These are phyloP conservation scores for Pyricularia pennisetigena DNA, from an alignment of 2,329 filamentous ascomycete genomes.

Conservation along the genomic window DNA sequence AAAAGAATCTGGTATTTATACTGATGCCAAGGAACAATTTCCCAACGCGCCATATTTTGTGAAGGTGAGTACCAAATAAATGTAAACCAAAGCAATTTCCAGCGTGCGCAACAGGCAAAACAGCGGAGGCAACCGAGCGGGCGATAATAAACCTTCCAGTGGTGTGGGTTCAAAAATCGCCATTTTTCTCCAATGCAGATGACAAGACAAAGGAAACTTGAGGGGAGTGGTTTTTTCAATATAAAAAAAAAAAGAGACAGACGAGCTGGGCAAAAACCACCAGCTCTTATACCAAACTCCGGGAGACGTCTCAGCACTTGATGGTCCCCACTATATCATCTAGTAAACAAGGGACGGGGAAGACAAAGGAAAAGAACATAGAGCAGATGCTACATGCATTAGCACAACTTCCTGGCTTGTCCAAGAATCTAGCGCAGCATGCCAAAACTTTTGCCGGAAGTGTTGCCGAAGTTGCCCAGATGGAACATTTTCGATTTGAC, in stretches of 20 bases:
- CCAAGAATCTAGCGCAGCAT: neutral
- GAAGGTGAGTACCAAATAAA: neutral
- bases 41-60: neutral
- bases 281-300: conserved; percentile 14
- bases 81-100: neutral
- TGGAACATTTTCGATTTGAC: neutral
- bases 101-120: neutral
- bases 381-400: neutral
- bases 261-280: neutral
- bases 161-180: neutral
- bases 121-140: neutral
- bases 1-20: neutral
- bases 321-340: conserved; percentile 29
- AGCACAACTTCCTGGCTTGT: neutral
- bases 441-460: neutral
- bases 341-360: conserved; percentile 2
- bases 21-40: neutral
- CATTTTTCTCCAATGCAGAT: neutral
- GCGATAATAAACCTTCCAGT: neutral
- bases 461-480: neutral
- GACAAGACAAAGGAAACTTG: neutral
- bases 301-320: conserved; percentile 49
- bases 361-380: conserved; percentile 2
- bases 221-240: neutral
- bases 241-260: neutral